These are phyloP conservation scores for Entoloma clypeatum DNA, from an alignment of 1,284 basidiomycete species.

Conservation along the genomic window DNA sequence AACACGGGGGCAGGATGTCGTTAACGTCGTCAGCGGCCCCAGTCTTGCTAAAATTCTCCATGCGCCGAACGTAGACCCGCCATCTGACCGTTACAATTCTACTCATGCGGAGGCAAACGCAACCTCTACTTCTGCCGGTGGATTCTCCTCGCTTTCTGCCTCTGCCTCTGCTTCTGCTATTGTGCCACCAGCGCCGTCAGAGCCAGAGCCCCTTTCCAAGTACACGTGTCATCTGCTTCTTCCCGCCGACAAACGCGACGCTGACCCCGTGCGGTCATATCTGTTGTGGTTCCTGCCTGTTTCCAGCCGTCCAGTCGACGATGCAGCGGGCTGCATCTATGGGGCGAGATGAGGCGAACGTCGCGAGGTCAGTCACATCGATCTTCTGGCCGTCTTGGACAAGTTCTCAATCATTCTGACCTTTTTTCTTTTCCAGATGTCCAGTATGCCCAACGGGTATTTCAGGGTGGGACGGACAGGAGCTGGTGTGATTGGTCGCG, in stretches of 20 bases:
- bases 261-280: conserved; percentile 77
- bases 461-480: conserved; percentile 63
- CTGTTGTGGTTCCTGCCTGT: conserved; percentile 72
- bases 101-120: too few species aligned
- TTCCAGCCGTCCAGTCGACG: conserved; percentile 65
- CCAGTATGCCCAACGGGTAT: conserved; percentile 63
- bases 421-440: conserved; percentile 36
- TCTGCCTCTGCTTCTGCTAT: conserved; percentile 1
- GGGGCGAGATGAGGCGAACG: conserved; percentile 35
- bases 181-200: conserved; percentile 6
- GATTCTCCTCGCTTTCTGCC: too few species aligned
- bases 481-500: conserved; percentile 57
- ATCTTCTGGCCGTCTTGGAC: conserved; percentile 3
- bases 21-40: conserved; percentile 19
- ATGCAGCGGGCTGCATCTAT: conserved; percentile 47
- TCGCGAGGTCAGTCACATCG: conserved; percentile 40
- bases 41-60: conserved; percentile 23
- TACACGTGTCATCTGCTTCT: conserved; percentile 79
- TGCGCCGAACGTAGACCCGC: conserved; percentile 15
- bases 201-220: conserved; percentile 49
- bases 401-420: not conserved
- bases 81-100: conserved; percentile 8
- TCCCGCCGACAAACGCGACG: conserved; percentile 67
- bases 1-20: not conserved
- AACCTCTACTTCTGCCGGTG: too few species aligned